phyloP scores from a whole-genome alignment of 305 asterid genomes.

The Fraxinus xanthoxyloides region DNA sequence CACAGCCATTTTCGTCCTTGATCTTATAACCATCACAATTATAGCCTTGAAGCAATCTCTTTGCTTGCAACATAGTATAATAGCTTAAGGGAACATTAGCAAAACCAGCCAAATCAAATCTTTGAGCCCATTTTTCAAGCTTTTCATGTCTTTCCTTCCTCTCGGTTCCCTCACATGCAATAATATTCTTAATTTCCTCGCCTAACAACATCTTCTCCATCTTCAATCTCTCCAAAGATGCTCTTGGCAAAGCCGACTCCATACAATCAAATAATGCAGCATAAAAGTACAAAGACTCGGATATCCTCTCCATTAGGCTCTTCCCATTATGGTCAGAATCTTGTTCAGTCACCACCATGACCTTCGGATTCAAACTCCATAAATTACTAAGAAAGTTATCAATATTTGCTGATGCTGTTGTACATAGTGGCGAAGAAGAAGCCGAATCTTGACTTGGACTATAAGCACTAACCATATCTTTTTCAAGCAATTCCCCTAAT shows the following conservation, averaged over 20 bases:
- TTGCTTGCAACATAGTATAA: constrained; percentile 78
- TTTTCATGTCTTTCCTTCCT: constrained; percentile 82
- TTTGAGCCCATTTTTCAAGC: constrained; percentile 79
- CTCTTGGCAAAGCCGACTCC: constrained; percentile 73
- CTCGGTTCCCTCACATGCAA: constrained; percentile 84
- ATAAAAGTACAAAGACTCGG: constrained; percentile 68
- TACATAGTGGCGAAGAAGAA: constrained; percentile 58
- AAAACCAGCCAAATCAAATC: constrained; percentile 65
- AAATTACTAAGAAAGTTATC: constrained; percentile 55
- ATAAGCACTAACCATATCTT: constrained; percentile 43
- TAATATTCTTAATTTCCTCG: constrained; percentile 83
- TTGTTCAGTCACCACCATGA: constrained; percentile 84
- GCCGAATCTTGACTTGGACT: constrained; percentile 64
- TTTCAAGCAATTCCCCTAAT: constrained; percentile 64
- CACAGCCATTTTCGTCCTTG: constrained; percentile 70
- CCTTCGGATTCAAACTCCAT: constrained; percentile 77
- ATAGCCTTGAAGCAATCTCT: constrained; percentile 60
- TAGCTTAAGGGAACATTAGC: constrained; percentile 66
- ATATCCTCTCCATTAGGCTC: constrained; percentile 70
- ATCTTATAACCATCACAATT: constrained; percentile 80
- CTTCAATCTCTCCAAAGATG: constrained; percentile 67
- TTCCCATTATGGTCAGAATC: constrained; percentile 77
- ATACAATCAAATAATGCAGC: constrained; percentile 85
- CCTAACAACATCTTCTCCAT: constrained; percentile 83
- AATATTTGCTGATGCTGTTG: constrained; percentile 31